Evolutionary conservation across 176 grass and related monocot species (phyloP).

Genomic region (Phyllostachys edulis): DNA sequence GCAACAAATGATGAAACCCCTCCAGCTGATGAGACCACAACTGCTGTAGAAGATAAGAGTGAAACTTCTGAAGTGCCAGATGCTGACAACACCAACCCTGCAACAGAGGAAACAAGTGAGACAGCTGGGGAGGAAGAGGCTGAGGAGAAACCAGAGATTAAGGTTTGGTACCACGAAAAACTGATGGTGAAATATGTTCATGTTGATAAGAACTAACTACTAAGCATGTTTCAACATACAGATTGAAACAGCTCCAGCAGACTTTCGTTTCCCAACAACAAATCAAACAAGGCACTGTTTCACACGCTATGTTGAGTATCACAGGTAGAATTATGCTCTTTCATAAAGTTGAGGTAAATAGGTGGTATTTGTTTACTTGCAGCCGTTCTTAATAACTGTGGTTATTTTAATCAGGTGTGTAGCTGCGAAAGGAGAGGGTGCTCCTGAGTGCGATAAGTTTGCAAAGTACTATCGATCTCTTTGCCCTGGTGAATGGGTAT

Average conservation of each 20-base stretch:
- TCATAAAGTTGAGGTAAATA: background rate
- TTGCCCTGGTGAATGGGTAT: conserved; percentile 89
- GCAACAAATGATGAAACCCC: conserved; percentile 44
- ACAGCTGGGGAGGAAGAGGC: conserved; percentile 44
- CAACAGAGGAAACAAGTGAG: conserved; percentile 52
- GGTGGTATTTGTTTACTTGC: background rate
- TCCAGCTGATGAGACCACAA: conserved; percentile 18
- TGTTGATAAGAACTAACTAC: background rate
- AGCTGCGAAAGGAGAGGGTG: conserved; percentile 68
- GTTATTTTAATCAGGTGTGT: conserved; percentile 52
- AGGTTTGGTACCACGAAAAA: conserved; percentile 44
- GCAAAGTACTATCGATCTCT: conserved; percentile 83
- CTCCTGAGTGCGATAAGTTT: conserved; percentile 73
- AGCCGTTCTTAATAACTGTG: background rate
- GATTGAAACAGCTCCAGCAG: conserved; percentile 88
- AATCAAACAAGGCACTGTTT: conserved; percentile 93
- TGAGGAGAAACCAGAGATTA: conserved; percentile 64
- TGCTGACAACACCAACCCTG: conserved; percentile 35
- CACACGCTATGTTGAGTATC: conserved; percentile 86
- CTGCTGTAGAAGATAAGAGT: conserved; percentile 33
- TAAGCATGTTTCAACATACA: conserved; percentile 34
- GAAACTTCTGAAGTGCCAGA: conserved; percentile 42
- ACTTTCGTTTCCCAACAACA: conserved; percentile 93
- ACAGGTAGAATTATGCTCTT: conserved; percentile 44
- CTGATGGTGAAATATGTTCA: background rate